Evolutionary conservation across 164 flowering plant genomes (phyloP), one percentile per base, ranked within the genome.

Genomic region (Aristolochia californica): DNA sequence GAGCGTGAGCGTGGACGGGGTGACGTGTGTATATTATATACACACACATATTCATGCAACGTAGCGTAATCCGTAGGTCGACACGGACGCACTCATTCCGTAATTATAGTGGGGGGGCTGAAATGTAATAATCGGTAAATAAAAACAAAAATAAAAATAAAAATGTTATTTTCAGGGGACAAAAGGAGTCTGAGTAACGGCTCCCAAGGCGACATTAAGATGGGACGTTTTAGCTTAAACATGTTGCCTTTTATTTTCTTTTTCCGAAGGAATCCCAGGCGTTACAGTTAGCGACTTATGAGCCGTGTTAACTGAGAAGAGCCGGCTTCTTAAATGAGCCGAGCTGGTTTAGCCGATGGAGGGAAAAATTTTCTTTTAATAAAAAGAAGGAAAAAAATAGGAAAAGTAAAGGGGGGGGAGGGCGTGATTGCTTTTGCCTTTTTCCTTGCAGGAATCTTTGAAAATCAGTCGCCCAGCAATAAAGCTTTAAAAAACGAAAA

Each of bases 361-460:
- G 34, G 24, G 23, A 57, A 43, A 58, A 24, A 21, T 2, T 47
- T 9, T 47, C 22, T 47, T 47, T n/a, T 47, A 48, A 38, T 18
- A 8, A n/a, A 44, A 5, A 21, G 4, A 45, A 51, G 45, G n/a
- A 18, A 57, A 57, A 5, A 43, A 27, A 28, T 26, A 25, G 20
- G 18, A 49, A 47, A 34, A 25, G 45, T 2, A 13, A 34, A 18
- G 47, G 49, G 9, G 28, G 40, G 23, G 17, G 50, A 51, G 34
- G 45, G 57, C 38, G 61, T 51, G 58, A 55, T 64, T 53, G 52
- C 62, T 69, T 61, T 64, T 52, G 59, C 65, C 65, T 69, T 69
- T 69, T 58, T 57, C 53, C 49, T 52, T 62, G 22, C 66, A 60
- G 57, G 59, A 52, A 65, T 53, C 64, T 62, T 70, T 62, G 74